Conservation (phyloP, 192 early-diverging fungal genomes). For the Martensiomyces pterosporus region DNA sequence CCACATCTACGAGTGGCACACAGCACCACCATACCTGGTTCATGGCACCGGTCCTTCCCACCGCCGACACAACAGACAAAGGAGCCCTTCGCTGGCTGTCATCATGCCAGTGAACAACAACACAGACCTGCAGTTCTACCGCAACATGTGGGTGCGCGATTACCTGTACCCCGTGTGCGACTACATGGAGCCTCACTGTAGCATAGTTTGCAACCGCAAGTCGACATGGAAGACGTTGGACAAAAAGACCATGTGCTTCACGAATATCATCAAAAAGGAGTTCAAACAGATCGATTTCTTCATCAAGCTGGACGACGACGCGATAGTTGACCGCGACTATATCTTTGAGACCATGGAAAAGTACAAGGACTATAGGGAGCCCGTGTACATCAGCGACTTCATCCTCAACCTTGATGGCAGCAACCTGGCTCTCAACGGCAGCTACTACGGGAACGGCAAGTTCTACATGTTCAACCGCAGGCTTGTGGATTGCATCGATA, state of each 20-base stretch:
- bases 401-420: neutral
- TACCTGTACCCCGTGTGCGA: conserved; percentile 7
- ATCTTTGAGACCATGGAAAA: neutral
- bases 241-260: conserved; percentile 8
- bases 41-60: no score
- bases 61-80: no score
- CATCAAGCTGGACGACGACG: conserved; percentile 16
- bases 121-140: conserved; percentile 3
- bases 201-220: neutral
- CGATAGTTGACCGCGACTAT: conserved; percentile 1
- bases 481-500: conserved; percentile 5
- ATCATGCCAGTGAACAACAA: conserved; percentile 2
- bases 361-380: conserved; percentile 2
- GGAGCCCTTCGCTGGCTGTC: neutral
- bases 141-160: conserved; percentile 2
- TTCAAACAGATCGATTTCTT: conserved; percentile 2
- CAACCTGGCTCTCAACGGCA: neutral
- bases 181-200: conserved; percentile 1
- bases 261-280: neutral
- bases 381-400: conserved; percentile 9
- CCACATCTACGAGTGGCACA: no score
- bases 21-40: no score
- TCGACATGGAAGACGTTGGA: conserved; percentile 3
- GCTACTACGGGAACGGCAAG: conserved; percentile 5
- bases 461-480: conserved; percentile 16